Evolutionary conservation across 768 basidiomycete species (phyloP).

Genomic region (Pholiota microspora): DNA sequence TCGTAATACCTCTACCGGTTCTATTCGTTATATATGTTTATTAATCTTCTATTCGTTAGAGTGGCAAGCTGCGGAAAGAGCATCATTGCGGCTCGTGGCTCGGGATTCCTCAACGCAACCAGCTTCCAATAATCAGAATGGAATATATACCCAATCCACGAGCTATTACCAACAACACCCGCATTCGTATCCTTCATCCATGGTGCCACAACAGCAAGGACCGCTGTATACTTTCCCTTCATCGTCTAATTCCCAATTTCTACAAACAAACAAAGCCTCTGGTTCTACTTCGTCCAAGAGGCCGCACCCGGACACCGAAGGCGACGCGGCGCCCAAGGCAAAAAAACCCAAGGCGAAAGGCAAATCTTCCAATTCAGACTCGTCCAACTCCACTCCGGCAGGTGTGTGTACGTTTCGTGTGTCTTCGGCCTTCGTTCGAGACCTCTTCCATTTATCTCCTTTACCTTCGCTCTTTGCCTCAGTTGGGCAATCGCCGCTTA

Average conservation of each 20-base stretch:
- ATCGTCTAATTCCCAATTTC: conserved; percentile 4
- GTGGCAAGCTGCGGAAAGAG: conserved; percentile 54
- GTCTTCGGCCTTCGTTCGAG: conserved; percentile 1
- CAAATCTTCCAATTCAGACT: conserved; percentile 36
- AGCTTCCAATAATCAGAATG: conserved; percentile 21
- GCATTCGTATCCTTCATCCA: conserved; percentile 8
- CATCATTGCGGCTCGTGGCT: conserved; percentile 57
- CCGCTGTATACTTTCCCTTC: background rate
- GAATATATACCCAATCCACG: conserved; percentile 31
- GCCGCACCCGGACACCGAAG: conserved; percentile 33
- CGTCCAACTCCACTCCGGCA: conserved; percentile 16
- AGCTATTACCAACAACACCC: conserved; percentile 28
- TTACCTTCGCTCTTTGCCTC: conserved; percentile 5
- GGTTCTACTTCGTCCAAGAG: conserved; percentile 27
- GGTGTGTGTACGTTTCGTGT: conserved; percentile 20
- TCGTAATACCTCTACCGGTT: background rate
- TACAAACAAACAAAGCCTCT: conserved; percentile 8
- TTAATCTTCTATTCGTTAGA: conserved; percentile 26
- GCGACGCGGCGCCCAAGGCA: conserved; percentile 32
- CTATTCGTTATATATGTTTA: background rate
- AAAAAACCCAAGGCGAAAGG: conserved; percentile 38
- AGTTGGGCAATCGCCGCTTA: conserved; percentile 5
- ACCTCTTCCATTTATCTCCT: background rate
- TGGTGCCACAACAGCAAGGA: conserved; percentile 12
- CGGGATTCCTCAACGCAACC: conserved; percentile 38